Evolutionary conservation across 2,329 filamentous ascomycete genomes (phyloP), one percentile per base, ranked within the genome.

Genomic region (Dissoconium aciculare): DNA sequence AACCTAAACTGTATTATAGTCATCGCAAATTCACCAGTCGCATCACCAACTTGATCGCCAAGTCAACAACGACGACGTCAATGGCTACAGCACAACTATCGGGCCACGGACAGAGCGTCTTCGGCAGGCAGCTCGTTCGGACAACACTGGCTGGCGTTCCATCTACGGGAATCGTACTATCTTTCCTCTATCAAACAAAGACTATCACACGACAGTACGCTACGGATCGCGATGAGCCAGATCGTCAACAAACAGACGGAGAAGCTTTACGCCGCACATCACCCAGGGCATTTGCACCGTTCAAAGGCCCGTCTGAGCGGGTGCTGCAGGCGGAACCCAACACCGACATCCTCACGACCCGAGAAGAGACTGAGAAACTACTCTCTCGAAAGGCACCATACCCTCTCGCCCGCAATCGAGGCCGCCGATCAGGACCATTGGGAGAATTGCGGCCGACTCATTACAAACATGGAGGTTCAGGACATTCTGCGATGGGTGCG

Each of bases 171-270:
- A n/a, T n/a, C n/a, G n/a, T 41, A 4, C 34, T 50, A 11, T 42
- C 50, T 5, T 51, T 51, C 31, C 44, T 51, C n/a, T 51, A 50
- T 36, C 28, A 38, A 15, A 52, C 49, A 3, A 27, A 11, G 17
- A 51, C 47, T n/a, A 48, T 52, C 24, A 34, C 29, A 27, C 34
- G 40, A 24, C 11, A 21, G 17, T 36, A 39, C 27, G 26, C 36
- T 28, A 12, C 26, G 13, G 19, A 35, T 6, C 25, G 27, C 11
- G 32, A 17, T 10, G 16, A 11, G 15, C 4, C 4, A 5, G n/a
- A 3, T 17, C 5, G 26, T 16, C 14, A 15, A 16, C 24, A 11
- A 17, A 15, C 11, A 14, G 10, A 6, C 13, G 21, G 16, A 17
- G 11, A 30, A 21, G 27, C 11, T 6, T 10, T 26, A 26, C 15